Base-by-base conservation (phyloP, 2,329 filamentous ascomycete genomes). In the Aspergillus costaricaensis region DNA sequence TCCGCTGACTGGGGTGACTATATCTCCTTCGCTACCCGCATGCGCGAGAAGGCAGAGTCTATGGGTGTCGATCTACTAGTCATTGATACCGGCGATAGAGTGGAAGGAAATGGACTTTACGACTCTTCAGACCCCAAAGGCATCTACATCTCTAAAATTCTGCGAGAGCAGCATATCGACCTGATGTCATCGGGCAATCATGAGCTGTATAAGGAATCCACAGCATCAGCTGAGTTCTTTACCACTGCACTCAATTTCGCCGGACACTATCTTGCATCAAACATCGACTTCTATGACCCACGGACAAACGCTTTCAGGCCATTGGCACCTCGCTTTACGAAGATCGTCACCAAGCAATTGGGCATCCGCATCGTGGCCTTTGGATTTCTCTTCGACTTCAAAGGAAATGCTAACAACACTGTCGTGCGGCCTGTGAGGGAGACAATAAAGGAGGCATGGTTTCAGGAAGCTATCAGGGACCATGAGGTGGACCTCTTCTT, bases 1-100 rank as follows among this genome's bases (percentile, higher is more conserved):
- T 93, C 91, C 6, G 94, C 92, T 50, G 95, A 99, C 76, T 98
- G 95, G 92, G 95, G 95, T 60, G 95, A 99, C 78, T 99, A 98
- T 77, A 85, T 98, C 69, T 97, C 94, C 6, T 97, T 99, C 73
- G 87, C 92, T 36, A 82, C 89, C 38, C 92, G 94, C 72, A 86
- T 99, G 82, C 89, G 86, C 58, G 84, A 87, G 66, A 88, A 86
- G 71, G 92, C 92, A 58, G 91, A 97, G 71, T 85, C 87, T 1
- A 83, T 88, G 56, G 92, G 92, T 48, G 86, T 86, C 27, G 95
- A 99, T 74, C 81, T 99, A 15, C 80, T 99, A n/a, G 81, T 99
- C n/a, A 82, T 99, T 64, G 95, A 99, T 74, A 97, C 93, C 0
- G 95, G 95, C 62, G 95, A 98, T 72, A 86, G 94, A 6, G 86